Percentiles rank a stretch among this genome's conserved stretches.
Evolutionary conservation across 108 stramenopile genomes (phyloP).

Genomic region (Nitzschia sp.): DNA sequence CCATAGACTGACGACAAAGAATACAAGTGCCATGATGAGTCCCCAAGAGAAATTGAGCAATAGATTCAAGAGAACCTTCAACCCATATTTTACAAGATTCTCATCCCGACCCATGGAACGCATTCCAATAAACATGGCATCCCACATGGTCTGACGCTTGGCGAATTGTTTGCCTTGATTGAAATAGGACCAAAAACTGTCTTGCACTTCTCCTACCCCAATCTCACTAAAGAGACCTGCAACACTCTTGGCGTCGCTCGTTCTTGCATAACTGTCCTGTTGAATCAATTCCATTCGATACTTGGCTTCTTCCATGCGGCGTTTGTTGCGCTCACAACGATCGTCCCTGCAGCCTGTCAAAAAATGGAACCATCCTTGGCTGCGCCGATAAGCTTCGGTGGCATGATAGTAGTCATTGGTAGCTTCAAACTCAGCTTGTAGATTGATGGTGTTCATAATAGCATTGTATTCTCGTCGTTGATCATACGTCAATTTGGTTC

Average conservation of each 20-base stretch:
- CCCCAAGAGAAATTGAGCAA: conserved; percentile 86
- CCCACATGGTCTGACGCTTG: conserved; percentile 87
- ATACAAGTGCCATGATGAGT: conserved; percentile 72
- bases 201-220: conserved; percentile 80
- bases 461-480: conserved; percentile 64
- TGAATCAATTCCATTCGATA: conserved; percentile 59
- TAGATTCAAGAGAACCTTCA: conserved; percentile 61
- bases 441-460: conserved; percentile 82
- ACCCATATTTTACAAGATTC: conserved; percentile 64
- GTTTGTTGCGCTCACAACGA: conserved; percentile 78
- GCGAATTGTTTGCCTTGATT: conserved; percentile 81
- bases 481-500: conserved; percentile 60
- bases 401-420: conserved; percentile 55
- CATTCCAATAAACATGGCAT: conserved; percentile 85
- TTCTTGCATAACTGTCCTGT: conserved; percentile 75
- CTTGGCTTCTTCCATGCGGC: conserved; percentile 59
- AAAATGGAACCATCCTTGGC: conserved; percentile 79
- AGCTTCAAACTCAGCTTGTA: conserved; percentile 77
- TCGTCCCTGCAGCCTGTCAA: conserved; percentile 49
- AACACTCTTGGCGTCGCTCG: conserved; percentile 80
- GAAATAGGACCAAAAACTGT: conserved; percentile 86
- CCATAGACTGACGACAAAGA: conserved; percentile 83
- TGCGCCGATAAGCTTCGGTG: conserved; percentile 58
- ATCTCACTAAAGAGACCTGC: conserved; percentile 84
- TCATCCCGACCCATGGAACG: conserved; percentile 73